These are phyloP conservation scores for Colletotrichum sp. DNA, from an alignment of 2,329 filamentous ascomycete genomes.

Conservation along the genomic window DNA sequence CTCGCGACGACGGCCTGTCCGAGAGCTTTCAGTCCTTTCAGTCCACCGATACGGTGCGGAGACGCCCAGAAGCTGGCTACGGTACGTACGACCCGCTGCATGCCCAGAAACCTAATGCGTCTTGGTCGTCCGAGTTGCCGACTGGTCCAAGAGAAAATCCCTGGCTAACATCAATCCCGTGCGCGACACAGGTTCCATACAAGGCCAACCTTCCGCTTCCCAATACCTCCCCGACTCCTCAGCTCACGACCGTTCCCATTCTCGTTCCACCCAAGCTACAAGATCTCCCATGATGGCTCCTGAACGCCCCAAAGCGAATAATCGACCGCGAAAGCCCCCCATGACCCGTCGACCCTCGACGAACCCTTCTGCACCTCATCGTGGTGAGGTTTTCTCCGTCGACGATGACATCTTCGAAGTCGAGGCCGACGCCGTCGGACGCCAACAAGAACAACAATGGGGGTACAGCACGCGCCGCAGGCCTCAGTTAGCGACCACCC, in stretches of 20 bases:
- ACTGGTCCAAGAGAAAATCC: slow-evolving; percentile 10
- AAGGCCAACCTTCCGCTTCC: slow-evolving; percentile 14
- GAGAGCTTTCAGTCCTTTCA: slow-evolving; percentile 65
- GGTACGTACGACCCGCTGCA: slow-evolving; percentile 47
- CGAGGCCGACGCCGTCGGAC: slow-evolving; percentile 63
- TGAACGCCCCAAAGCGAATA: slow-evolving; percentile 53
- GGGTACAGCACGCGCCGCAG: slow-evolving; percentile 38
- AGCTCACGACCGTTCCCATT: slow-evolving; percentile 42
- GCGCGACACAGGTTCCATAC: slow-evolving; percentile 19
- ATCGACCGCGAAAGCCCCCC: slow-evolving; percentile 71
- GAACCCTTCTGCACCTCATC: slow-evolving; percentile 72
- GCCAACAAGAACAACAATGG: slow-evolving; percentile 42
- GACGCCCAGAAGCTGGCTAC: slow-evolving; percentile 60
- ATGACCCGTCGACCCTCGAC: slow-evolving; percentile 79
- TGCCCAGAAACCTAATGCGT: slow-evolving; percentile 14
- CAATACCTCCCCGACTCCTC: slow-evolving; percentile 39
- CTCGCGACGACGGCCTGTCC: slow-evolving; percentile 49
- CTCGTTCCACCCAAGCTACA: slow-evolving; percentile 36
- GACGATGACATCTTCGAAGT: slow-evolving; percentile 88
- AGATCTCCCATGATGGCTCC: slow-evolving; percentile 51
- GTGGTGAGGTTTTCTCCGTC: slow-evolving; percentile 86
- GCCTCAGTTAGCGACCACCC: slow-evolving; percentile 32
- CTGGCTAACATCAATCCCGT: slow-evolving; percentile 10
- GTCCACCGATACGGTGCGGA: slow-evolving; percentile 65
- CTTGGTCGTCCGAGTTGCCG: slow-evolving; percentile 17